A percentile compares a stretch with the other conserved stretches of the same genome.
Conservation (phyloP, 1,284 basidiomycete genomes). For the Mycosarcoma mackinlayi region DNA sequence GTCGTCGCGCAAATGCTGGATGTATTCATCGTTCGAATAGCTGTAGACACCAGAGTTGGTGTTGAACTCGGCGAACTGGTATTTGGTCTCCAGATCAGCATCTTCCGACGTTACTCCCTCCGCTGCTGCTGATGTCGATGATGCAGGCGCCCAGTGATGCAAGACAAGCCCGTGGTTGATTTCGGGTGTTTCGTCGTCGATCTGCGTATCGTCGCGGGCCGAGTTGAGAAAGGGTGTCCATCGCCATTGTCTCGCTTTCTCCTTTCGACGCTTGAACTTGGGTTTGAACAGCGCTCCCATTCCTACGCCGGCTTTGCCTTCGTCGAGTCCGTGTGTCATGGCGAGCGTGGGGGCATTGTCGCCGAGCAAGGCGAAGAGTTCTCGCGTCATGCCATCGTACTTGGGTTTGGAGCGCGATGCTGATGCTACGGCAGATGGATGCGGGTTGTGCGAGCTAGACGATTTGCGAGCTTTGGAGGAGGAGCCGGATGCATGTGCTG, state of each 20-base stretch:
- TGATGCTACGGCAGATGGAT: slow-evolving; percentile 27
- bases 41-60: slow-evolving; percentile 77
- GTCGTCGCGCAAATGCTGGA: slow-evolving; percentile 80
- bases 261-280: slow-evolving; percentile 84
- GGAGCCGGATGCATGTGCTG: slow-evolving; percentile 34
- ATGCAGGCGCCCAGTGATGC: slow-evolving; percentile 59
- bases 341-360: slow-evolving; percentile 83
- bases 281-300: slow-evolving; percentile 74
- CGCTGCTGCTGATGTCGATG: background rate
- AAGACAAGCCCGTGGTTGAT: slow-evolving; percentile 53
- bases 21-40: slow-evolving; percentile 93
- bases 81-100: slow-evolving; percentile 51
- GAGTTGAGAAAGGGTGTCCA: slow-evolving; percentile 63
- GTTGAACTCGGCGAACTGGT: slow-evolving; percentile 83
- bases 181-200: slow-evolving; percentile 36
- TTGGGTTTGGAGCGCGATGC: slow-evolving; percentile 41
- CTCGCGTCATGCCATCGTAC: slow-evolving; percentile 81
- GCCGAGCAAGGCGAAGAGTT: slow-evolving; percentile 92
- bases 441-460: slow-evolving; percentile 37
- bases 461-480: slow-evolving; percentile 38
- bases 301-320: slow-evolving; percentile 62
- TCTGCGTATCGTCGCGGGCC: slow-evolving; percentile 55
- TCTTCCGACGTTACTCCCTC: slow-evolving; percentile 4
- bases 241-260: slow-evolving; percentile 68
- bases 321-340: slow-evolving; percentile 46